Percentiles rank a stretch among this genome's conserved stretches.
These are phyloP conservation scores for Coelastrella sp. DNA, from an alignment of 139 green algal species.

Conservation along the genomic window DNA sequence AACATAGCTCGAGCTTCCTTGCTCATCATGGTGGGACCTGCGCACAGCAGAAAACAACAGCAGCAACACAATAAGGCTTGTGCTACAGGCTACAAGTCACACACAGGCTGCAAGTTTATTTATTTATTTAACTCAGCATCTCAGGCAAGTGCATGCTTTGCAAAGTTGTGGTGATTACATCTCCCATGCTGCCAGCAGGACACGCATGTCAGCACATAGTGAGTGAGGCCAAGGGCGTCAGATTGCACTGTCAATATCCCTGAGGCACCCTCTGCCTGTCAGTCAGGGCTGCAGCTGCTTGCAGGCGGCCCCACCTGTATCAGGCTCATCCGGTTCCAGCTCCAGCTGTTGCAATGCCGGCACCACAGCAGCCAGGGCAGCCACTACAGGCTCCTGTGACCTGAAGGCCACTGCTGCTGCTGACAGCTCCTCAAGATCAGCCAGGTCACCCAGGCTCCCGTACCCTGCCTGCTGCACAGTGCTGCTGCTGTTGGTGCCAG, in stretches of 20 bases:
- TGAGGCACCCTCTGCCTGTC: too few species aligned
- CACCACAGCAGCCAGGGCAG: slow-evolving; percentile 29
- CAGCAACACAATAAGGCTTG: too few species aligned
- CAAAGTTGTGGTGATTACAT: too few species aligned
- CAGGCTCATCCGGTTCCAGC: slow-evolving; percentile 62
- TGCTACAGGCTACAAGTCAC: too few species aligned
- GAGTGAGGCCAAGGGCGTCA: too few species aligned
- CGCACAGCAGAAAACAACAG: neutral
- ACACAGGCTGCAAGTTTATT: too few species aligned
- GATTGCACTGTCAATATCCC: too few species aligned
- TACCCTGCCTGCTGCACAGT: neutral
- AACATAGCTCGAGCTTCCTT: slow-evolving; percentile 80
- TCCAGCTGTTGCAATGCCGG: slow-evolving; percentile 15
- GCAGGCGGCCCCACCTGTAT: slow-evolving; percentile 15
- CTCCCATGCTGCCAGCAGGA: too few species aligned
- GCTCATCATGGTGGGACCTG: slow-evolving; percentile 89
- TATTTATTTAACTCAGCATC: too few species aligned
- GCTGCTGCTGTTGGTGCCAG: neutral
- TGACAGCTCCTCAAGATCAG: neutral
- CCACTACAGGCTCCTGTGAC: neutral
- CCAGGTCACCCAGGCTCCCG: neutral
- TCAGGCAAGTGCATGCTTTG: too few species aligned
- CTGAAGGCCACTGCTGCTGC: neutral
- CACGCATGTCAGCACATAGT: too few species aligned
- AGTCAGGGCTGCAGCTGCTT: neutral